These are phyloP conservation scores for Saccharomyces paradoxus DNA, from an alignment of 805 yeast species.

Conservation along the genomic window DNA sequence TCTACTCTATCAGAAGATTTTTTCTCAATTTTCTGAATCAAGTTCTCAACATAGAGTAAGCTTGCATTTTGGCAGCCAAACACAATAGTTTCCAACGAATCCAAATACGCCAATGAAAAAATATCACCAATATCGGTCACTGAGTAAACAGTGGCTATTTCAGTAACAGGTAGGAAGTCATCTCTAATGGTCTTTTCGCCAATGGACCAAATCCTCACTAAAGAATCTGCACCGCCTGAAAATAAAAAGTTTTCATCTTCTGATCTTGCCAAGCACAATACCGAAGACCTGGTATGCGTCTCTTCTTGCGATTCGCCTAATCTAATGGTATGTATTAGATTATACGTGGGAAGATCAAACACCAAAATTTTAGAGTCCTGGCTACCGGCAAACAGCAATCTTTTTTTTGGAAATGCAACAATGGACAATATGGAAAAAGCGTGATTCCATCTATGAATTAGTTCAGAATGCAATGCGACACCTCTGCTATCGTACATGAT, in stretches of 20 bases:
- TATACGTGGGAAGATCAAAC: constrained; percentile 58
- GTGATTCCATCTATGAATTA: constrained; percentile 71
- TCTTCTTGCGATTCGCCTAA: constrained; percentile 37
- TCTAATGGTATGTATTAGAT: constrained; percentile 36
- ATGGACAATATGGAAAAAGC: constrained; percentile 66
- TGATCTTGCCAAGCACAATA: constrained; percentile 56
- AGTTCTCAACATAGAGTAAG: constrained; percentile 56
- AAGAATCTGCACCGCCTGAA: constrained; percentile 84
- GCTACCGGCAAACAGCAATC: constrained; percentile 77
- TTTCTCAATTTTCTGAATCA: constrained; percentile 17
- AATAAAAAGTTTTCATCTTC: constrained; percentile 52
- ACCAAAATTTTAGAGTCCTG: constrained; percentile 75
- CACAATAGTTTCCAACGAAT: constrained; percentile 50
- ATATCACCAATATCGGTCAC: constrained; percentile 88
- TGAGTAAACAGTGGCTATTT: constrained; percentile 71
- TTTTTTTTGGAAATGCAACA: constrained; percentile 49
- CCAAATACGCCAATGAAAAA: constrained; percentile 70
- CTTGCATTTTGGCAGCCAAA: constrained; percentile 92
- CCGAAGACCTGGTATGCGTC: constrained; percentile 33
- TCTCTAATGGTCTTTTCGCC: constrained; percentile 16
- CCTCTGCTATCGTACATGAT: neutral
- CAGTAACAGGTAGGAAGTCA: constrained; percentile 15
- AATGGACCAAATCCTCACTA: constrained; percentile 79
- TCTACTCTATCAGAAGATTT: constrained; percentile 8
- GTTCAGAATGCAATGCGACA: constrained; percentile 9